Base-by-base conservation (phyloP, 495 filamentous ascomycete species). In the Podospora comata region DNA sequence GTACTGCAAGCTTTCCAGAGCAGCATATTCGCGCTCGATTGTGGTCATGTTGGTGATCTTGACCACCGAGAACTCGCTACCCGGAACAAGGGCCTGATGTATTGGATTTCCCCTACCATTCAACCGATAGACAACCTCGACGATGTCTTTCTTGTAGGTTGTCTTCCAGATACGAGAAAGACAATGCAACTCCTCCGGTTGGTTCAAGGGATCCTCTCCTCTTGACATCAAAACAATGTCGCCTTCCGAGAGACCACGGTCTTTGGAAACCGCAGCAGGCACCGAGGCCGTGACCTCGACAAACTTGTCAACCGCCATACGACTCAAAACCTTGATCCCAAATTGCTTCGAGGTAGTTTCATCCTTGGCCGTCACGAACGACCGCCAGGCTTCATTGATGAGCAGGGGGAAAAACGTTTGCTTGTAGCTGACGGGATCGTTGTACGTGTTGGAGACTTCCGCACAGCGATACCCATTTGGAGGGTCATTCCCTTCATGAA, bases 341-440 rank as follows among this genome's bases (percentile, higher is more conserved):
- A 95, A 91, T 0, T 90, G 83, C 67, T 89, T 92, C 73, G 88
- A 89, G 27, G 82, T 88, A 16, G 87, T 86, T 78, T 99, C 96
- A 73, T 99, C 93, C 73, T 92, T 92, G 3, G 90, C 87, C 60
- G 92, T 92, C 39, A 96, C 87, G 72, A 99, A 95, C 1, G 92
- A 90, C 76, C 96, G 91, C 95, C 95, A 99, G 61, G 93, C 94
- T 78, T 99, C 95, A 60, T 97, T 88, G 60, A 96, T 88, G 39
- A 99, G 85, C 53, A 99, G 82, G 13, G 95, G 96, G 66, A 93
- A 88, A 81, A 98, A 99, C 0, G 92, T 94, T 62, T 85, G 83
- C 78, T 96, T 92, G 74, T 98, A 99, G 64, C 91, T 88, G 61
- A 78, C 76, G 19, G 92, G 90, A 65, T 90, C 88, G 48, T 81